Percentiles rank a stretch among this genome's conserved stretches.
Conservation (phyloP, 164 flowering plant species). For the Vitis amurensis region DNA sequence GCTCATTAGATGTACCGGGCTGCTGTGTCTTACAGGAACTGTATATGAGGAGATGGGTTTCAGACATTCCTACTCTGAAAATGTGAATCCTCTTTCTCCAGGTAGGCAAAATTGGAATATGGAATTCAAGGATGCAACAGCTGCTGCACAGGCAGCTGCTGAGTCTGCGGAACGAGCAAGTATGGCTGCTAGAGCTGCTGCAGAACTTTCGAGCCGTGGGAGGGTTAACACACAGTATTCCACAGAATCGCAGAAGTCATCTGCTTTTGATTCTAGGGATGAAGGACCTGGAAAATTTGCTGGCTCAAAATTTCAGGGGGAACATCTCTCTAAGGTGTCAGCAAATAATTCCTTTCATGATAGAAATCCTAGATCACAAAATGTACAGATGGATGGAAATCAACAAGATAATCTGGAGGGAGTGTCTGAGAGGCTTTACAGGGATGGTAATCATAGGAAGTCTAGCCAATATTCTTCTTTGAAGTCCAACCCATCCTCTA, state of each 20-base stretch:
- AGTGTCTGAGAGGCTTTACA: constrained; percentile 12
- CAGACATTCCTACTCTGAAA: constrained; percentile 25
- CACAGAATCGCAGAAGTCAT: constrained; percentile 33
- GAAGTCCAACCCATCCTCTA: constrained; percentile 19
- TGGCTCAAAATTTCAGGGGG: constrained; percentile 17
- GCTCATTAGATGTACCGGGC: constrained; percentile 1
- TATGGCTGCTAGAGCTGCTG: constrained; percentile 96
- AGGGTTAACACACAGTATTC: constrained; percentile 37
- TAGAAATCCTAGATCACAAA: constrained; percentile 16
- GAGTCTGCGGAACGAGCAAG: constrained; percentile 96
- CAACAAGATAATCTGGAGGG: constrained; percentile 18
- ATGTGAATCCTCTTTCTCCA: constrained; percentile 20
- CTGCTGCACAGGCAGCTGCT: constrained; percentile 98
- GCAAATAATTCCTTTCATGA: constrained; percentile 7
- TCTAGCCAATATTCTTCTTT: constrained; percentile 29
- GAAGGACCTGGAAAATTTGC: constrained; percentile 16
- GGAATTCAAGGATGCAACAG: constrained; percentile 90
- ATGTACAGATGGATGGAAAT: constrained; percentile 7
- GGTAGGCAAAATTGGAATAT: constrained; percentile 56
- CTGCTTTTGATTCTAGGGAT: constrained; percentile 18
- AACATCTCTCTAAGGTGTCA: constrained; percentile 12
- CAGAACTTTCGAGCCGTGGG: constrained; percentile 64
- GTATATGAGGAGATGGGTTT: constrained; percentile 21
- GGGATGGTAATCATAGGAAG: constrained; percentile 17
- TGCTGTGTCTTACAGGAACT: constrained; percentile 29